Conservation (phyloP, 73 alveolate species). For the Tetrahymena elliotti region DNA sequence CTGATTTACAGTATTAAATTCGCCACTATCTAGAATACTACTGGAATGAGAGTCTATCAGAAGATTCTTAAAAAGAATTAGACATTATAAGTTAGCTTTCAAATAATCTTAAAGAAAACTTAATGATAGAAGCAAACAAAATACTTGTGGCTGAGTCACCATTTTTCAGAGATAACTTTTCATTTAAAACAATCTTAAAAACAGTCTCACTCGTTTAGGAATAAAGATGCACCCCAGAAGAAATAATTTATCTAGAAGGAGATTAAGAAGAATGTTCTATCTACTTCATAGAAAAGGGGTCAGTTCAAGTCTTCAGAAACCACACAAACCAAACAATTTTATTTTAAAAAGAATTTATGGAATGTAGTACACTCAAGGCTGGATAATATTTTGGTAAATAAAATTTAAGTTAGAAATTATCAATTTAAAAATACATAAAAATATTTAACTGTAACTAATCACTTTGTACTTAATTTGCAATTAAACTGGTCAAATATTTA, state of each 20-base stretch:
- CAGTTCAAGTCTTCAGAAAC: neutral
- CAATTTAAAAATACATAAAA: too few species aligned
- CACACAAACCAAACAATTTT: neutral
- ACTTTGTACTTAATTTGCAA: too few species aligned
- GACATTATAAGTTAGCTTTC: neutral
- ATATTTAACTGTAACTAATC: neutral
- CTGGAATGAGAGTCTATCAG: neutral
- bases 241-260: neutral
- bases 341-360: neutral
- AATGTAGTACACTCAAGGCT: neutral
- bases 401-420: neutral
- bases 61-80: neutral
- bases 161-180: conserved; percentile 9
- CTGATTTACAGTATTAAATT: neutral
- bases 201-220: neutral
- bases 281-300: neutral
- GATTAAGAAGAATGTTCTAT: neutral
- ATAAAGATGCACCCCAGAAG: neutral
- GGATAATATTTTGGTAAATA: neutral
- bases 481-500: too few species aligned
- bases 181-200: neutral
- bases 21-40: neutral
- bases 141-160: neutral
- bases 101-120: neutral
- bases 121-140: conserved; percentile 2